Conservation (phyloP, 176 grass and related monocot genomes). For the Coix lacrymajobi region DNA sequence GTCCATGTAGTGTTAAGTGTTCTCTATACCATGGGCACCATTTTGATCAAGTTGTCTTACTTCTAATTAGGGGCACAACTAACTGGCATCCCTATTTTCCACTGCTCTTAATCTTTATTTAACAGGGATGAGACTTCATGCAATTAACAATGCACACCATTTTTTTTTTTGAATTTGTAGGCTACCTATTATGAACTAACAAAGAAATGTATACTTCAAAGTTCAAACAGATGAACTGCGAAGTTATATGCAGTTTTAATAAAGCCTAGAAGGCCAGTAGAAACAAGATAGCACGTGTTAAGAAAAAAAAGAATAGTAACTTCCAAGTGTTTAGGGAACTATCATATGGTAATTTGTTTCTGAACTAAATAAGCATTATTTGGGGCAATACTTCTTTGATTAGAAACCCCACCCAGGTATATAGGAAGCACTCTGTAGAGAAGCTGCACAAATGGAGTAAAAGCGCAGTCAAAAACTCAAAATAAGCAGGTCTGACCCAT, state of each 20-base stretch:
- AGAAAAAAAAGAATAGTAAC: not conserved
- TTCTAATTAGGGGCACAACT: not conserved
- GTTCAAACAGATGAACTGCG: not conserved
- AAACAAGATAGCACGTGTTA: not conserved
- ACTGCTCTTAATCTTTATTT: not conserved
- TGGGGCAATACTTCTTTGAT: not conserved
- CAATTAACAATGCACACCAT: not conserved
- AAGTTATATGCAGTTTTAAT: not conserved
- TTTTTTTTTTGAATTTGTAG: not conserved
- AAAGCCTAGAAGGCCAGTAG: not conserved
- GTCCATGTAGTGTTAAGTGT: conserved; percentile 9
- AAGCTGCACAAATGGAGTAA: no score
- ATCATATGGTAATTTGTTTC: not conserved
- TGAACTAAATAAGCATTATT: not conserved
- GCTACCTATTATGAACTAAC: not conserved
- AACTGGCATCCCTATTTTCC: not conserved
- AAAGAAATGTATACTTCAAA: not conserved
- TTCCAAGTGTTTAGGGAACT: not conserved
- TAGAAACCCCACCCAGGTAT: not conserved
- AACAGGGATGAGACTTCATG: not conserved
- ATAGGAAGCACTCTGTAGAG: no score
- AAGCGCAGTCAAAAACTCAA: no score
- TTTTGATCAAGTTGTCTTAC: not conserved
- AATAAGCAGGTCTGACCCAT: no score
- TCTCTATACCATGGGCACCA: not conserved